Base-by-base conservation (phyloP, 2,329 filamentous ascomycete species). In the Fusarium luffae region DNA sequence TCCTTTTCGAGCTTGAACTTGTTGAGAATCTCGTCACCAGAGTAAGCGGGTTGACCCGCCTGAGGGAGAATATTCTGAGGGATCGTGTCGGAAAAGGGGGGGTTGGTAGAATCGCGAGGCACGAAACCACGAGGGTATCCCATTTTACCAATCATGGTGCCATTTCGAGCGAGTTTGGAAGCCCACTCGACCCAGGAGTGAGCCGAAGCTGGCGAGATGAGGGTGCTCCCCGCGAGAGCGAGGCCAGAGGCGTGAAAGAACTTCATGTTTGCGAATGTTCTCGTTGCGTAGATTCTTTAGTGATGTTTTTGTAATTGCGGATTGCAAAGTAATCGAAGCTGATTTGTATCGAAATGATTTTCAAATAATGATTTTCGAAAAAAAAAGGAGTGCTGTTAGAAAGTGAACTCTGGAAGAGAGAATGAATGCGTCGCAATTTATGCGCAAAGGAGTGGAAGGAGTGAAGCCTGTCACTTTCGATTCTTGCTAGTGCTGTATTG, bases 151-250 rank as follows among this genome's bases (percentile, higher is more conserved):
- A 90, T 82, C 77, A 94, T 93, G 34, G 88, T 88, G 57, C 94
- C 94, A 74, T 93, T 92, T 28, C 87, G 78, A 55, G 89, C 88
- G 77, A 98, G 89, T 60, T 89, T 88, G 66, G 85, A 87, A 51
- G 95, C 84, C 74, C 90, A 84, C 80, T 98, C 94, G 49, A 95
- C 86, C 94, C 94, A 98, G 19, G 89, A 91, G 80, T 98, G 95
- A 37, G 88, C 90, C 27, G 71, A 71, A 34, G 75, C 78, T 8
- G 82, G 68, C 41, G 81, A 75, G 27, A 81, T 68, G 32, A 83
- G 62, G 6, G 73, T 55, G 41, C 72, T 62, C 19, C 65, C 68
- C 57, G 62, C 67, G 37, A 79, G 61, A 60, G 75, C 69, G 54
- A 70, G 54, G 30, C 66, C 55, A 23, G 67, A 62, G 40, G 52